Evolutionary conservation across 2,329 filamentous ascomycete genomes (phyloP).

Genomic region (Cercospora berteroae): DNA sequence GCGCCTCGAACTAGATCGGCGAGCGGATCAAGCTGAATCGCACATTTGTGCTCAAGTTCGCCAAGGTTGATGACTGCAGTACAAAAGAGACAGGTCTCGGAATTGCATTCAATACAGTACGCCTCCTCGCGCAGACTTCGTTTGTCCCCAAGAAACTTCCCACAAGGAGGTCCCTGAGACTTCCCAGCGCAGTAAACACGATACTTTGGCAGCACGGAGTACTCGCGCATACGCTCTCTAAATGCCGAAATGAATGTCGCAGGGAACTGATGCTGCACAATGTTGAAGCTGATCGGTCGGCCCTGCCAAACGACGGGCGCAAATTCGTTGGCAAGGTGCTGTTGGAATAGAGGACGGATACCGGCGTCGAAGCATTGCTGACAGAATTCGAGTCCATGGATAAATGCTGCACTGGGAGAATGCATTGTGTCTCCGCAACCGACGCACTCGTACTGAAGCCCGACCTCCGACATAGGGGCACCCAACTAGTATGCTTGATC

Average conservation of each 20-base stretch:
- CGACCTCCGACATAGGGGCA: not conserved
- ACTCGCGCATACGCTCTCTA: not conserved
- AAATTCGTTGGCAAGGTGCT: not conserved
- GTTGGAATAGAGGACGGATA: conserved; percentile 11
- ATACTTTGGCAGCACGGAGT: not conserved
- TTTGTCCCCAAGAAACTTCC: not conserved
- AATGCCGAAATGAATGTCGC: not conserved
- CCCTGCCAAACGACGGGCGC: not conserved
- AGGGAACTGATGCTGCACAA: conserved; percentile 1
- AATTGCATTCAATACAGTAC: not conserved
- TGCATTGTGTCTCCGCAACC: not conserved
- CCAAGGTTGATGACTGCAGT: not conserved
- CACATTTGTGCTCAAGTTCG: not conserved
- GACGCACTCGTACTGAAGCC: not conserved
- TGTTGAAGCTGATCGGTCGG: not conserved
- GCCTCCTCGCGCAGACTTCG: not conserved
- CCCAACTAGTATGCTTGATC: not conserved
- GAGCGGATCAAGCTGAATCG: not conserved
- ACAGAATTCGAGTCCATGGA: conserved; percentile 2
- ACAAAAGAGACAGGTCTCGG: not conserved
- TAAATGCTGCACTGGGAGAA: not conserved
- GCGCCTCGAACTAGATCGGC: not conserved
- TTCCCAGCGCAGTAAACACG: conserved; percentile 8
- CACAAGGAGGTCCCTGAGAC: not conserved
- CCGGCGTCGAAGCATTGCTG: conserved; percentile 8